Percentiles rank a stretch among this genome's conserved stretches.
Conservation (phyloP, 306 rosid genomes). For the Parietaria judaica region DNA sequence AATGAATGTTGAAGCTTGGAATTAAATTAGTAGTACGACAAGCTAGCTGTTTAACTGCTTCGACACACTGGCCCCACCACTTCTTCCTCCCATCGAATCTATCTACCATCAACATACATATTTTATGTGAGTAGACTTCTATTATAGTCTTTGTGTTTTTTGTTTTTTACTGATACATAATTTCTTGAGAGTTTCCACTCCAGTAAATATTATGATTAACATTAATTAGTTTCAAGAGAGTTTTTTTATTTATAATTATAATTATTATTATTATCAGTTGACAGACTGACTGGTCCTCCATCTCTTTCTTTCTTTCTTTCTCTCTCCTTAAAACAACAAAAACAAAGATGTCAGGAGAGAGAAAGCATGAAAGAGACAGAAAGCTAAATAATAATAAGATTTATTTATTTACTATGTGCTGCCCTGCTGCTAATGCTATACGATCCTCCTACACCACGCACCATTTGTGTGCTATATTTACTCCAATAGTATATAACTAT, state of each 20-base stretch:
- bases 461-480: constrained; percentile 1
- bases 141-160: too few relatives aligned
- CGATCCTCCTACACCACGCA: constrained; percentile 6
- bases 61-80: too few relatives aligned
- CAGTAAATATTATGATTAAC: too few relatives aligned
- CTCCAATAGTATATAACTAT: too few relatives aligned
- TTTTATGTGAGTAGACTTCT: too few relatives aligned
- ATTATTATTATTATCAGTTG: constrained; percentile 5
- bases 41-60: too few relatives aligned
- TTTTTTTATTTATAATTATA: too few relatives aligned
- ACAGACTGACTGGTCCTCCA: constrained; percentile 24
- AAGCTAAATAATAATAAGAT: background rate
- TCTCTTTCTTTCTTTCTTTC: background rate
- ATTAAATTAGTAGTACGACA: too few relatives aligned
- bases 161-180: background rate
- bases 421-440: background rate
- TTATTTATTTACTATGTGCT: background rate
- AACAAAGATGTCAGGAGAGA: background rate
- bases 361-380: constrained; percentile 10
- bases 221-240: too few relatives aligned
- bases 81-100: too few relatives aligned
- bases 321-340: background rate
- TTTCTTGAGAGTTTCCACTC: background rate
- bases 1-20: too few relatives aligned
- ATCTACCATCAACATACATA: too few relatives aligned